Evolutionary conservation across 2,329 filamentous ascomycete genomes (phyloP), one percentile per base, ranked within the genome.

Genomic region (Botrytis elliptica): DNA sequence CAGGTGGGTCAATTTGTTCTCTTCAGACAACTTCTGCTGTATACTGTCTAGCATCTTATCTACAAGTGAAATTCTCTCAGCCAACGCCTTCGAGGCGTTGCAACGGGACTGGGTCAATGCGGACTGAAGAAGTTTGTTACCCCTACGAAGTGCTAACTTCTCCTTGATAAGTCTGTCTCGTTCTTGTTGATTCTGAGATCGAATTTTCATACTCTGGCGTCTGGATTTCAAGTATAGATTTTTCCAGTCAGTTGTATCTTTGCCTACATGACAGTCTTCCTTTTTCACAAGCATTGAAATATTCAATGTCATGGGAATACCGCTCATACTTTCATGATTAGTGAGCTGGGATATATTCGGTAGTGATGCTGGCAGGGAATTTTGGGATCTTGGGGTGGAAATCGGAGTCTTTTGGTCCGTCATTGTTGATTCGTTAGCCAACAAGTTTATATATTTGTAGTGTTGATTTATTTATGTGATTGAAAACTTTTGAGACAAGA

Each of bases 401-500:
- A 44, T 7, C 9, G 33, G 14, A 2, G 25, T 36, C 1, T 49
- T 49, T 66, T 0, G 20, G 29, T 36, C 42, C 18, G 40, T 29
- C 40, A 22, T 44, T 33, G 1, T 20, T 44, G 5, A n/a, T 44
- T 40, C 10, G 1, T 6, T 29, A 20, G 12, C n/a, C 2, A 64
- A 22, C 38, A 42, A 9, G 1, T 3, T n/a, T 33, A 64, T 29
- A 4, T 64, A 44, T 4, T 22, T 33, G 16, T 20, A 29, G 9
- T 42, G 14, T 16, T 29, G 25, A 29, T 42, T 12, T 5, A 1
- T 38, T 14, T 25, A 12, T 64, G 8, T 44, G 12, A 18, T 22
- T 0, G 2, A 29, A 33, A 44, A 0, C 0, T 44, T 63, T 18
- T 12, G 40, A 0, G 22, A 40, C 18, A n/a, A 42, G 4, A 42